Evolutionary conservation across 495 filamentous ascomycete genomes (phyloP).

Genomic region (Mycothermus thermophilus): DNA sequence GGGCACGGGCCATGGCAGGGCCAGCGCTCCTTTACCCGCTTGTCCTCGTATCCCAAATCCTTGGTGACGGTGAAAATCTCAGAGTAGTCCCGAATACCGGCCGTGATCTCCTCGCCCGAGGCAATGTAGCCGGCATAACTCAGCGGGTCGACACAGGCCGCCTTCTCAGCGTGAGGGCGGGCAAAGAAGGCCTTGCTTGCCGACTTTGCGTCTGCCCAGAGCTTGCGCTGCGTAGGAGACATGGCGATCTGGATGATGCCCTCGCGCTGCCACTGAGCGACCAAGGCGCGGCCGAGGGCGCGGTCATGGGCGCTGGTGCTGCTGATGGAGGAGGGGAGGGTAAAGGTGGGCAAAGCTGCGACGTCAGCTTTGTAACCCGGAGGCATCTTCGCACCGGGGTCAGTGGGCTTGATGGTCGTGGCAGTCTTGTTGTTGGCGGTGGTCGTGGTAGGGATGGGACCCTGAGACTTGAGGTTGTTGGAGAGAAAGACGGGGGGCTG

Average conservation of each 20-base stretch:
- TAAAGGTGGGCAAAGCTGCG: constrained; percentile 22
- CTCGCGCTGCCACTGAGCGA: constrained; percentile 26
- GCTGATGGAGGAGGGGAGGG: constrained; percentile 20
- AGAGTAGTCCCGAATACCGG: constrained; percentile 32
- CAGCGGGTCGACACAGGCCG: constrained; percentile 28
- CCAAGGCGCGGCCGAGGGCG: constrained; percentile 22
- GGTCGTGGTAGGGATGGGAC: too few species aligned
- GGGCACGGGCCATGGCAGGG: constrained; percentile 34
- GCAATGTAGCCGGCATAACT: constrained; percentile 35
- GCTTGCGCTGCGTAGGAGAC: constrained; percentile 10
- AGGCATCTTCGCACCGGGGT: background rate
- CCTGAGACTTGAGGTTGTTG: too few species aligned
- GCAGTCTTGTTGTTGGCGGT: too few species aligned
- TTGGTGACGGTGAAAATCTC: constrained; percentile 37
- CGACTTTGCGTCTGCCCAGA: constrained; percentile 17
- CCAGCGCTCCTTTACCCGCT: constrained; percentile 26
- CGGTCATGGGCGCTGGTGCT: constrained; percentile 11
- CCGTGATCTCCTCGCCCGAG: constrained; percentile 35
- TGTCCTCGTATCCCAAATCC: constrained; percentile 23
- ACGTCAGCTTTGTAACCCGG: constrained; percentile 22
- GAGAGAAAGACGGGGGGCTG: too few species aligned
- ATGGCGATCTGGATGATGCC: constrained; percentile 33
- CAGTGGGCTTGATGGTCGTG: background rate
- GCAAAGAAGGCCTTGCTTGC: constrained; percentile 27
- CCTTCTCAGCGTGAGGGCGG: constrained; percentile 20